These are phyloP conservation scores for Pneumocystis carinii DNA, from an alignment of 1,139 yeast genomes.

Conservation along the genomic window DNA sequence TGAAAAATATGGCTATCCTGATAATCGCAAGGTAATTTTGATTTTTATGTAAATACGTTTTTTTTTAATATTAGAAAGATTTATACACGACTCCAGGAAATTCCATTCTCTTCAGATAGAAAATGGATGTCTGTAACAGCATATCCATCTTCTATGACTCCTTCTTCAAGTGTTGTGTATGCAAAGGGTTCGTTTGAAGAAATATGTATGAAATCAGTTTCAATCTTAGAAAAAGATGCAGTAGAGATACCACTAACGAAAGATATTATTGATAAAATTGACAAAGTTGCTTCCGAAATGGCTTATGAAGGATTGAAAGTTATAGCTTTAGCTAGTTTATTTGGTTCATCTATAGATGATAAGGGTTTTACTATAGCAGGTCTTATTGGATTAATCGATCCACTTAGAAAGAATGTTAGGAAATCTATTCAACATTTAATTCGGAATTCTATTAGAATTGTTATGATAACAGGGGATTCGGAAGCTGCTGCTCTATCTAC, in stretches of 20 bases:
- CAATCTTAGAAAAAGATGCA: conserved; percentile 46
- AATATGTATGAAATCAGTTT: conserved; percentile 46
- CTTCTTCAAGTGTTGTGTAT: conserved; percentile 40
- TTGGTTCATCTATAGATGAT: conserved; percentile 23
- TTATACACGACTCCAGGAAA: conserved; percentile 43
- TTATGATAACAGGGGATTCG: conserved; percentile 95
- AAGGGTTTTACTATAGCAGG: conserved; percentile 63
- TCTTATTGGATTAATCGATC: conserved; percentile 86
- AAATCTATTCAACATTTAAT: conserved; percentile 55
- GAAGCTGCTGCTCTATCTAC: conserved; percentile 85
- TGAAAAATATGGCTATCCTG: conserved; percentile 55
- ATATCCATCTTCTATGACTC: conserved; percentile 38
- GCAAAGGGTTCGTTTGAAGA: conserved; percentile 85
- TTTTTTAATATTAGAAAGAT: conserved; percentile 23
- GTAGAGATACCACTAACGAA: conserved; percentile 38
- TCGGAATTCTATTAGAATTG: conserved; percentile 87
- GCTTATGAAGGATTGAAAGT: conserved; percentile 81
- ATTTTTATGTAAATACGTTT: conserved; percentile 13
- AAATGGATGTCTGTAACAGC: conserved; percentile 79
- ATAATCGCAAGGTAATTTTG: conserved; percentile 31
- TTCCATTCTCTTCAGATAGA: conserved; percentile 71
- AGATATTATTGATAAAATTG: conserved; percentile 33
- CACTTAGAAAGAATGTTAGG: conserved; percentile 77
- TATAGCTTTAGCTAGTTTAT: conserved; percentile 40
- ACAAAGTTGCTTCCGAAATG: conserved; percentile 43